Base-by-base conservation (phyloP, 1,284 basidiomycete genomes). In the Malassezia sympodialis region DNA sequence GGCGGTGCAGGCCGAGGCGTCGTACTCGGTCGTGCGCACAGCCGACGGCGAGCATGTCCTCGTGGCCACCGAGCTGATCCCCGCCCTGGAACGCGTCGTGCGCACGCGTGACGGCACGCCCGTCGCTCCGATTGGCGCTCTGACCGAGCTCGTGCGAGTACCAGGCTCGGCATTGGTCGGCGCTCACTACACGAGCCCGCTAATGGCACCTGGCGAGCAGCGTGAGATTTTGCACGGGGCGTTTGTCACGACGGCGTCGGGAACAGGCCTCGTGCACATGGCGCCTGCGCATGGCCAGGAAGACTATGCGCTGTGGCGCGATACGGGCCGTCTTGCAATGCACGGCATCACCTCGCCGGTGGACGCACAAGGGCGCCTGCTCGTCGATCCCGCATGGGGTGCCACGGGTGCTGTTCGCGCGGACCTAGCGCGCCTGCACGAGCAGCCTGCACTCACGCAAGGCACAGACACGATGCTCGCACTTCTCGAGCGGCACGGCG, bases 181-280 rank as follows among this genome's bases (percentile, higher is more conserved):
- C 21, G 77, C 83, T 0, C 73, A 76, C 3, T 96, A 96, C 71
- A 77, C 69, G 1, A 81, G 86, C 31, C 78, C 88, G 15, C 90
- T 94, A 71, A 46, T 61, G 71, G 67, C 50, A 61, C 63, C n/a
- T 8, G 76, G 10, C 67, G 80, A 53, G 76, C 44, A 54, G 3
- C 60, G 68, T n/a, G 63, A 83, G 44, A 72, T 82, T 30, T 71
- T 81, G 45, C 51, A 75, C 11, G 78, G 79, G 0, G 60, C 68
- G 17, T 87, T 94, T 67, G 93, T 99, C 15, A 90, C 87, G 0
- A 77, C 85, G 0, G 81, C 84, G 17, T 87, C 90, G 11, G 93
- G 94, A n/a, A 96, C 93, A 0, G 93, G 93, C 31, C 80, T 96
- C 1, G 94, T 99, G 0, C 93, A 98, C 71, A 88, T 86, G 59